Conservation (phyloP, 805 yeast species). For the Ogataea degrootiae region DNA sequence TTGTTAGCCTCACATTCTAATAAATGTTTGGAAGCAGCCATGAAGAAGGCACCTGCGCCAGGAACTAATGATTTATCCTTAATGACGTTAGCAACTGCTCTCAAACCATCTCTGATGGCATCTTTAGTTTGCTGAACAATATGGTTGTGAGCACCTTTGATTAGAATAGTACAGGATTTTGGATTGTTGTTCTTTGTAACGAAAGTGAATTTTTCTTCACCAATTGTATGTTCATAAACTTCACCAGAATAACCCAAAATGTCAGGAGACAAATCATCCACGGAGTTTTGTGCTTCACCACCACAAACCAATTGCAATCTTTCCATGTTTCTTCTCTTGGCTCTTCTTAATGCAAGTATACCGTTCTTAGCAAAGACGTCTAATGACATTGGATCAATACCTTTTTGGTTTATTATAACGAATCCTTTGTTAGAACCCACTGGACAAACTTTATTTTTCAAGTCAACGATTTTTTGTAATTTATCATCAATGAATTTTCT, state of each 20-base stretch:
- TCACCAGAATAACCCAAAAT: slow-evolving; percentile 85
- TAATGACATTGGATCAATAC: slow-evolving; percentile 96
- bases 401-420: slow-evolving; percentile 95
- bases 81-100: slow-evolving; percentile 89
- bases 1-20: slow-evolving; percentile 53
- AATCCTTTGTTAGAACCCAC: slow-evolving; percentile 68
- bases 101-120: slow-evolving; percentile 94
- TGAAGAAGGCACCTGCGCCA: slow-evolving; percentile 95
- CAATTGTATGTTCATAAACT: slow-evolving; percentile 88
- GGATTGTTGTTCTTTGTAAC: slow-evolving; percentile 89
- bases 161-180: slow-evolving; percentile 83
- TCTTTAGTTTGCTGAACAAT: slow-evolving; percentile 89
- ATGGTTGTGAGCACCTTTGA: slow-evolving; percentile 90
- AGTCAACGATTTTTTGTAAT: slow-evolving; percentile 82
- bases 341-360: slow-evolving; percentile 92
- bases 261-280: slow-evolving; percentile 79
- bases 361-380: slow-evolving; percentile 91
- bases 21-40: slow-evolving; percentile 73
- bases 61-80: slow-evolving; percentile 84
- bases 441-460: slow-evolving; percentile 89
- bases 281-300: slow-evolving; percentile 96
- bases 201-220: slow-evolving; percentile 96
- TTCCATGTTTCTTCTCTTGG: slow-evolving; percentile 99
- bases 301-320: slow-evolving; percentile 94
- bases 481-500: slow-evolving; percentile 93